phyloP scores from a whole-genome alignment of 228 moss, liverwort and hornwort species.

The Sphagnum fallax region DNA sequence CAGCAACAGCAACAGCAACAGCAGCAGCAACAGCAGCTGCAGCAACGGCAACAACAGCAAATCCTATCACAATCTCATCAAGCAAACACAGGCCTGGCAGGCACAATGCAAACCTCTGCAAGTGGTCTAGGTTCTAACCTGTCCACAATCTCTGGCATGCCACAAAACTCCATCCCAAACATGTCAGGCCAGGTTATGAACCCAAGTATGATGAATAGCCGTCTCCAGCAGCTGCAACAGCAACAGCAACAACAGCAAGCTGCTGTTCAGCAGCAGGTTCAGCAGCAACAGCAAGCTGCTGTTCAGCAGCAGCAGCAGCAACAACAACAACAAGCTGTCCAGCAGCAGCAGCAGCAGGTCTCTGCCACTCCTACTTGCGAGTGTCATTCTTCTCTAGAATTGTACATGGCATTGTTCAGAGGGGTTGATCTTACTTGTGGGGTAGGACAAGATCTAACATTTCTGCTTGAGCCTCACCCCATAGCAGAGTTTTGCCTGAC shows the following conservation, averaged over 20 bases:
- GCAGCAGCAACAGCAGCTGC: conserved; percentile 7
- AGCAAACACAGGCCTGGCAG: conserved; percentile 17
- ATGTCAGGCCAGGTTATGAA: conserved; percentile 13
- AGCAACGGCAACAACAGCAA: conserved; percentile 3
- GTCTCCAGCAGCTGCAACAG: conserved; percentile 27
- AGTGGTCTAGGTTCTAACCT: conserved; percentile 17
- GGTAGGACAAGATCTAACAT: too few relatives aligned
- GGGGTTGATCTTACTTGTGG: too few relatives aligned
- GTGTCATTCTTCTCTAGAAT: too few relatives aligned
- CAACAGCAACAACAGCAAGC: conserved; percentile 24
- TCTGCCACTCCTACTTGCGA: not conserved
- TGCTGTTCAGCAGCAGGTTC: not conserved
- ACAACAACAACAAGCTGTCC: not conserved
- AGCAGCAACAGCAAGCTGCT: conserved; percentile 4
- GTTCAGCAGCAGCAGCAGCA: conserved; percentile 12
- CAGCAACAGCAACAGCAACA: conserved; percentile 33
- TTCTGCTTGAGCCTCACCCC: too few relatives aligned
- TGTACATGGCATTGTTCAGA: too few relatives aligned
- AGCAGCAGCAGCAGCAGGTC: conserved; percentile 19
- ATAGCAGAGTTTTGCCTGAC: too few relatives aligned
- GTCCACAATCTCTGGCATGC: conserved; percentile 22
- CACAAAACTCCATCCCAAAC: conserved; percentile 12
- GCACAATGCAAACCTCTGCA: conserved; percentile 25
- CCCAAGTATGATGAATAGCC: conserved; percentile 16
- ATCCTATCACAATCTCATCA: conserved; percentile 25